Evolutionary conservation across 2,329 filamentous ascomycete genomes (phyloP).

Genomic region (Colletotrichum salicis): DNA sequence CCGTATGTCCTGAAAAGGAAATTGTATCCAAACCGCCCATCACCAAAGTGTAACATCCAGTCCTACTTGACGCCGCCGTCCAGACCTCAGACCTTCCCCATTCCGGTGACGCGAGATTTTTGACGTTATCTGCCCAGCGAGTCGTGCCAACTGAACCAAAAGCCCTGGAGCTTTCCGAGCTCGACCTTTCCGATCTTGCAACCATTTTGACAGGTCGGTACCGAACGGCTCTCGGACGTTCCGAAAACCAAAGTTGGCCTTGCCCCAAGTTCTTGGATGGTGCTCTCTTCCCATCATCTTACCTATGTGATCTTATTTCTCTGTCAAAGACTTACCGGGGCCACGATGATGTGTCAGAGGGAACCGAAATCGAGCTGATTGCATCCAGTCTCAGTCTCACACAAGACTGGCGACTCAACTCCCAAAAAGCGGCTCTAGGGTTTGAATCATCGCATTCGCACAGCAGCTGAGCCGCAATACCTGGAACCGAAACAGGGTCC

Average conservation of each 20-base stretch:
- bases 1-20: background rate
- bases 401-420: background rate
- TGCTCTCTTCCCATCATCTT: background rate
- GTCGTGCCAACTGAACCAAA: background rate
- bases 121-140: background rate
- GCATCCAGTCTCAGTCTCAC: no score
- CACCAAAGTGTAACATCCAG: background rate
- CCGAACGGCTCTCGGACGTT: background rate
- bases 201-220: background rate
- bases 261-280: no score
- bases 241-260: background rate
- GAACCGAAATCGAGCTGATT: background rate
- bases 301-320: background rate
- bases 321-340: background rate
- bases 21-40: background rate
- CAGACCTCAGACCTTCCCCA: background rate
- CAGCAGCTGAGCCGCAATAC: background rate
- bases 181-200: background rate
- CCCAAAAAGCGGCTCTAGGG: background rate
- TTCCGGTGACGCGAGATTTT: background rate
- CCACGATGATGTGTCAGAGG: background rate
- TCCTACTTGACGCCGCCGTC: no score
- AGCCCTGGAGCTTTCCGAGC: background rate
- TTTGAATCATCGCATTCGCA: background rate
- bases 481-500: background rate